Base-by-base conservation (phyloP, 2,329 filamentous ascomycete genomes). In the Ceratocystis lukuohia region DNA sequence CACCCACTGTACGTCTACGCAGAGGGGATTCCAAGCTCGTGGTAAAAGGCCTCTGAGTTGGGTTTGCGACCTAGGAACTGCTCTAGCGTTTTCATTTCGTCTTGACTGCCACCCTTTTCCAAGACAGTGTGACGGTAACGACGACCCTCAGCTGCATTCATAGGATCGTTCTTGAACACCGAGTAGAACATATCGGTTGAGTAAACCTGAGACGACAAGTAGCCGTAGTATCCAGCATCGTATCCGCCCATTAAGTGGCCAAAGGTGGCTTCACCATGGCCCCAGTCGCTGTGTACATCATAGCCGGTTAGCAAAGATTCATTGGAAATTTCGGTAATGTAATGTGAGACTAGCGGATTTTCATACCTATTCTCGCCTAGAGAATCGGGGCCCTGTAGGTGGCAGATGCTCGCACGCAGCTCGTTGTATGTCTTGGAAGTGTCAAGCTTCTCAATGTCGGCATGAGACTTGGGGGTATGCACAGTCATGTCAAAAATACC, bases 181-280 rank as follows among this genome's bases (percentile, higher is more conserved):
- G 82, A 82, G 76, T 89, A 85, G 79, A 93, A 95, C 88, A 95
- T 93, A 75, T 95, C 89, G 30, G 87, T 83, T 25, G 86, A 89
- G 76, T 92, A 94, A 20, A 94, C 90, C 74, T 90, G 83, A 0
- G 87, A 90, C 69, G 83, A 87, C 44, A 88, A 77, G 73, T 88
- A 88, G 71, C 85, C 84, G 74, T 94, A 94, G 77, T 93, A 93
- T 56, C 89, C 88, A 37, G 89, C 89, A 74, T 93, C 89, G 72
- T 94, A 94, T 1, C 89, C 89, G 65, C 88, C 88, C 68, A 93
- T 89, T 69, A 93, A 79, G 75, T 94, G 89, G 17, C 89, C 88
- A 72, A 94, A 92, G 0, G 86, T 90, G 5, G 88, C 88, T 72
- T 92, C 84, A 12, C 89, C 88, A 71, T 91, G 83, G 50, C 88